Evolutionary conservation across 768 basidiomycete species (phyloP), one percentile per base, ranked within the genome.

Genomic region (Pleurotus ostreatus): DNA sequence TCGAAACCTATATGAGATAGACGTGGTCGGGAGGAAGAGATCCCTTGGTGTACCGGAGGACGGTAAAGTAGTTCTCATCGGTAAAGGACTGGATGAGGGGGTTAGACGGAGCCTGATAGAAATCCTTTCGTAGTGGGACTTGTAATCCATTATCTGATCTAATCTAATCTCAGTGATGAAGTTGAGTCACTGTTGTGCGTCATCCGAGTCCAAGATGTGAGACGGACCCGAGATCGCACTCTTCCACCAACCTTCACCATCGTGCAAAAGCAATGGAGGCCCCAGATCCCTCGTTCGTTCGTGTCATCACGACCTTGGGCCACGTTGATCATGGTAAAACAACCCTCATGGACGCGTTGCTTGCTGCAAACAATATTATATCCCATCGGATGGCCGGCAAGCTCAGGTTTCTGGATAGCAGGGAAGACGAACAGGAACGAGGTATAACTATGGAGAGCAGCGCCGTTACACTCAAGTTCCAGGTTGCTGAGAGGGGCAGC

Each of bases 361-460:
- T 99, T 37, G 95, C 96, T 1, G 94, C 96, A 18, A 98, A 98
- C 74, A 96, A 93, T 65, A 98, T 99, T 67, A 98, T 99, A 64
- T 98, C 96, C 0, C 72, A 86, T 8, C 76, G 91, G 54, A 90
- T 98, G 86, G 96, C 94, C 2, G 97, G 97, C 8, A 98, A 97
- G 69, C 86, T 98, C 70, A 79, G 97, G 54, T 99, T 96, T 68
- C 76, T 98, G 53, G 97, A 99, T 67, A 92, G 89, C 57, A 79
- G 97, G 61, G 94, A 98, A 67, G 97, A 98, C 64, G 97, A 99
- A 66, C 95, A 98, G 64, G 88, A 98, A 71, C 77, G 97, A 49
- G 97, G 97, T 2, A 99, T 99, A 59, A 98, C 97, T 0, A 98
- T 99, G 97, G 95, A 99, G 71, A 93, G 92, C 61, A 94, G 92